Evolutionary conservation across 2,329 filamentous ascomycete species (phyloP).

Genomic region (Fusarium pseudoanthophilum): DNA sequence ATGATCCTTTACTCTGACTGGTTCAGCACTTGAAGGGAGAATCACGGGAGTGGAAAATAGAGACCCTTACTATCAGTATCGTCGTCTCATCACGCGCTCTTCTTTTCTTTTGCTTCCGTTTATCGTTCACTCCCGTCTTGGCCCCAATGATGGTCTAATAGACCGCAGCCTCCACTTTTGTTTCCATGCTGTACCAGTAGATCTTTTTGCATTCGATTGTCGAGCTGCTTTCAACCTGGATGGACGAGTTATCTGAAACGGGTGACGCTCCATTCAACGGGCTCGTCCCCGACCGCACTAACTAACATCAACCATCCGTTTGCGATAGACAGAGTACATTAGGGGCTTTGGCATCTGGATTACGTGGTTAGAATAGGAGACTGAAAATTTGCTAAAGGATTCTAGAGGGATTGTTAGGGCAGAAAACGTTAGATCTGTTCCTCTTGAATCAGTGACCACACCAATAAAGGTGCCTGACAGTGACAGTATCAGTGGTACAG

Average conservation of each 20-base stretch:
- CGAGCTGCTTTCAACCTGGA: constrained; percentile 4
- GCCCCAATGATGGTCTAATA: constrained; percentile 20
- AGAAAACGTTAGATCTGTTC: constrained; percentile 8
- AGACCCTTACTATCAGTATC: neutral
- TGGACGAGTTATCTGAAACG: constrained; percentile 10
- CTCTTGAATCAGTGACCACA: constrained; percentile 17
- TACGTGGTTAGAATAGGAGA: neutral
- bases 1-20: neutral
- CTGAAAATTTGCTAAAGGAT: neutral
- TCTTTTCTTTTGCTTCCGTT: constrained; percentile 8
- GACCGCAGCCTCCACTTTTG: constrained; percentile 19
- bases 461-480: constrained; percentile 5
- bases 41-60: neutral
- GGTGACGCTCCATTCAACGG: neutral
- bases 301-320: neutral
- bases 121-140: neutral
- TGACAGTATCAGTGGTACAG: constrained; percentile 13
- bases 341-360: neutral
- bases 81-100: constrained; percentile 1
- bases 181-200: neutral
- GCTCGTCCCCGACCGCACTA: constrained; percentile 9
- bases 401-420: neutral
- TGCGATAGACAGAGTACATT: neutral
- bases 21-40: constrained; percentile 2
- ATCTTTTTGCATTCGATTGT: constrained; percentile 1